Conservation (phyloP, 208 protist genomes). For the Giardia muris region DNA sequence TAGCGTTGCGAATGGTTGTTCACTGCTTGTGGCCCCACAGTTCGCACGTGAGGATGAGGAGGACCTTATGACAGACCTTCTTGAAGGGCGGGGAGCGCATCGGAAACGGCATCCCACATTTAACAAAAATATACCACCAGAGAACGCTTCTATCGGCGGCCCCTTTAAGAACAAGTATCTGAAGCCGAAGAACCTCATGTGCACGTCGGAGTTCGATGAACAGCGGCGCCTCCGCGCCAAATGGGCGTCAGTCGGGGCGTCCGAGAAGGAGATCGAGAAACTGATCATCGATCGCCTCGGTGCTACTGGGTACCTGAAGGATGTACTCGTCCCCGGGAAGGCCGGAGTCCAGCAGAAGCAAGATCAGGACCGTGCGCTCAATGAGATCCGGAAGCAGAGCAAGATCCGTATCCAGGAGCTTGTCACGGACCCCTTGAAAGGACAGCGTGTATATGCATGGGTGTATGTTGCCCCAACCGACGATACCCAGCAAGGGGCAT, state of each 20-base stretch:
- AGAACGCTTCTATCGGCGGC: not conserved
- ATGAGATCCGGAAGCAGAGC: not conserved
- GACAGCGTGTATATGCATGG: conserved; percentile 2
- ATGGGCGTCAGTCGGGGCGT: not conserved
- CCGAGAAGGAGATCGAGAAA: not conserved
- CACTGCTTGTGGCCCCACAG: not conserved
- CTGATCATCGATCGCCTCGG: not conserved
- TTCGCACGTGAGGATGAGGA: not conserved
- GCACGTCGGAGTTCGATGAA: not conserved
- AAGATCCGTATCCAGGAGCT: conserved; percentile 8
- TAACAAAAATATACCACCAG: not conserved
- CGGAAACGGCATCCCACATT: not conserved
- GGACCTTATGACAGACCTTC: not conserved
- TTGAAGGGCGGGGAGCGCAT: not conserved
- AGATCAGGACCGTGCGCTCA: not conserved
- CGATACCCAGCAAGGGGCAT: not conserved
- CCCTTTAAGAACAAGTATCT: conserved; percentile 16
- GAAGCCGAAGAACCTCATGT: not conserved
- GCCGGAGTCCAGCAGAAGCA: not conserved
- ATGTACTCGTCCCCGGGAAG: conserved; percentile 13
- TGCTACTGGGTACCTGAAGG: not conserved
- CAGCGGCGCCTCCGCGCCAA: not conserved
- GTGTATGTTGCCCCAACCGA: conserved; percentile 15
- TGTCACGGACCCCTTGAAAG: not conserved
- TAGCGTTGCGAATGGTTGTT: not conserved